Percentiles rank a stretch among this genome's conserved stretches.
Conservation (phyloP, 129 eudicot genomes). For the Logfia minima region DNA sequence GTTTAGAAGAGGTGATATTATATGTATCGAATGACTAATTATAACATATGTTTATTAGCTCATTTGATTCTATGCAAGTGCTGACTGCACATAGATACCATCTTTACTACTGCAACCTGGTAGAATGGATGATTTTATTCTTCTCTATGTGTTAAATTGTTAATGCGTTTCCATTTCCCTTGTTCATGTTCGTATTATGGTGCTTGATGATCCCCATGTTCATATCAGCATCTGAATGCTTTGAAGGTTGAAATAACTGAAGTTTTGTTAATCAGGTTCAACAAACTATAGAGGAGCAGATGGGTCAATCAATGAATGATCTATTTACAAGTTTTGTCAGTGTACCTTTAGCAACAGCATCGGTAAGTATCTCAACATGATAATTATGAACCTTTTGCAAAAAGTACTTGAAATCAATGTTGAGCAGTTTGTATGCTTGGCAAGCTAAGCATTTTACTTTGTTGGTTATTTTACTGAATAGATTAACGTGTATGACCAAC, state of each 20-base stretch:
- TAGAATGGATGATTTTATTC: neutral
- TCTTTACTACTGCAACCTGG: neutral
- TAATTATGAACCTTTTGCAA: neutral
- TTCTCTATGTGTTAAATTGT: neutral
- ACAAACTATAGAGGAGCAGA: slow-evolving; percentile 62
- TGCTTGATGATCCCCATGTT: neutral
- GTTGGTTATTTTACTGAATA: neutral
- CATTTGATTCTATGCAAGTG: neutral
- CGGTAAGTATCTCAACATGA: slow-evolving; percentile 49
- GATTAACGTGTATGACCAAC: neutral
- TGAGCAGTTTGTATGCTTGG: neutral
- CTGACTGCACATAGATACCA: neutral
- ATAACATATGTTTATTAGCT: neutral
- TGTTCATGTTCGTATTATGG: neutral
- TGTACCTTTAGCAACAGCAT: slow-evolving; percentile 90
- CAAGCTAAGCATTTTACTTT: neutral
- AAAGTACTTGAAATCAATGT: neutral
- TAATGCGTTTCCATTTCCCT: neutral
- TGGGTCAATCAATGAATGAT: slow-evolving; percentile 79
- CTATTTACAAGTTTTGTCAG: slow-evolving; percentile 60
- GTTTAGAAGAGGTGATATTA: slow-evolving; percentile 64
- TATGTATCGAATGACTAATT: neutral
- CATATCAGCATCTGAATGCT: slow-evolving; percentile 1
- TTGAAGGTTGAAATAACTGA: neutral
- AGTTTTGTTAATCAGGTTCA: slow-evolving; percentile 54